phyloP scores from a whole-genome alignment of 371 early-diverging fungal species.

The Lichtheimia ramosa region DNA sequence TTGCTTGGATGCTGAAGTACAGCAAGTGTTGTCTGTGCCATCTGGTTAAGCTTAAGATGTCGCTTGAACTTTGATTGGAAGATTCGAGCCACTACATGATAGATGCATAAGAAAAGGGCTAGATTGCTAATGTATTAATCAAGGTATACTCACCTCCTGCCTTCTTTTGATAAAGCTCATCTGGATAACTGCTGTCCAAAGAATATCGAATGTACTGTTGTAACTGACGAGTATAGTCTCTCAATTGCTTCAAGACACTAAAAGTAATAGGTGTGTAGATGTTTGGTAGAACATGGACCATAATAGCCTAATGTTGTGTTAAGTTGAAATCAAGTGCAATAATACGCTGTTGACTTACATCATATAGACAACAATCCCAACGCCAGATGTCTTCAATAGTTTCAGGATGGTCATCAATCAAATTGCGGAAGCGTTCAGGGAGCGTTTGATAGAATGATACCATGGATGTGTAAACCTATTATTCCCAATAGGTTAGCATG shows the following conservation, averaged over 20 bases:
- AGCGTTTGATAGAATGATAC: conserved; percentile 25
- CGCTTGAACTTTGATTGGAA: conserved; percentile 56
- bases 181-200: conserved; percentile 27
- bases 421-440: conserved; percentile 12
- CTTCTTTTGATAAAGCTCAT: conserved; percentile 31
- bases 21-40: conserved; percentile 46
- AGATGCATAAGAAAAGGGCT: background rate
- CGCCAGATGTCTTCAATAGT: conserved; percentile 49
- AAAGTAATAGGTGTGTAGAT: conserved; percentile 29
- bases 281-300: conserved; percentile 37
- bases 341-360: conserved; percentile 22
- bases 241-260: conserved; percentile 30
- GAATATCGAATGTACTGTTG: conserved; percentile 27
- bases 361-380: conserved; percentile 57
- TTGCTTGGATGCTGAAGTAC: conserved; percentile 32
- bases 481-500: background rate
- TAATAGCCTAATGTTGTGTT: conserved; percentile 29
- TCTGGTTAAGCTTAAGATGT: conserved; percentile 50
- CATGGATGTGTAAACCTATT: conserved; percentile 12
- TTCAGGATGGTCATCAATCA: conserved; percentile 30
- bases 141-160: conserved; percentile 24
- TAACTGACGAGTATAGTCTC: conserved; percentile 44
- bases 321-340: background rate
- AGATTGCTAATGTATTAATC: background rate
- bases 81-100: conserved; percentile 43